Evolutionary conservation across 2,329 filamentous ascomycete species (phyloP), one percentile per base, ranked within the genome.

Genomic region (Reticulascus tulasneorum): DNA sequence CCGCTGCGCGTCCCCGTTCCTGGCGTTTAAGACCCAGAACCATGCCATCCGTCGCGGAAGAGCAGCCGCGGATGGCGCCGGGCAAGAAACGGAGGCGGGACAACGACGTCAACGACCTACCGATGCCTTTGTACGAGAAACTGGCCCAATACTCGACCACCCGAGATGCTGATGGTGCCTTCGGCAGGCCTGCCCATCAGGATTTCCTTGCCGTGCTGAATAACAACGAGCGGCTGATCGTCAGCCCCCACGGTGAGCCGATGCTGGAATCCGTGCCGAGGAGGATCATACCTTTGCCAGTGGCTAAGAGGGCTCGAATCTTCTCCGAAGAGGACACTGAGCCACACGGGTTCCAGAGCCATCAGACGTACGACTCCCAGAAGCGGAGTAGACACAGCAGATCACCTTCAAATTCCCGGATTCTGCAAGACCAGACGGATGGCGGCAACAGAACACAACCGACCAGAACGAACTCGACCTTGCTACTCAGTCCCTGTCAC

Each of bases 401-500:
- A n/a, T 41, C 33, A 11, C 37, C 40, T 11, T n/a, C 29, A 12
- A 21, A 28, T 11, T 28, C 29, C 8, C 30, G 28, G 12, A 25
- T 13, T 8, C 23, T 23, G 5, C 35, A 33, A 16, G 38, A 29
- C 23, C 40, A 38, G 21, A 29, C 40, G 19, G 24, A 32, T 9
- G 21, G 33, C 24, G 28, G 23, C 22, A 40, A 27, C 13, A 40
- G 29, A 15, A 19, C 32, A 23, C 34, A 45, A 16, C 32, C 40
- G 20, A 30, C 42, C 35, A 39, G 45, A 19, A 23, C 32, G 38
- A 38, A 27, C 42, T 23, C 46, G 35, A 13, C 53, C 4, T 35
- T 54, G 4, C 46, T 60, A 5, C 61, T 79, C 18, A 63, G 60
- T 24, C 71, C 80, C 1, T 86, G 82, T 55, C 78, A 85, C 59